These are phyloP conservation scores for Biscutella auriculata DNA, from an alignment of 441 rosid genomes.

Conservation along the genomic window DNA sequence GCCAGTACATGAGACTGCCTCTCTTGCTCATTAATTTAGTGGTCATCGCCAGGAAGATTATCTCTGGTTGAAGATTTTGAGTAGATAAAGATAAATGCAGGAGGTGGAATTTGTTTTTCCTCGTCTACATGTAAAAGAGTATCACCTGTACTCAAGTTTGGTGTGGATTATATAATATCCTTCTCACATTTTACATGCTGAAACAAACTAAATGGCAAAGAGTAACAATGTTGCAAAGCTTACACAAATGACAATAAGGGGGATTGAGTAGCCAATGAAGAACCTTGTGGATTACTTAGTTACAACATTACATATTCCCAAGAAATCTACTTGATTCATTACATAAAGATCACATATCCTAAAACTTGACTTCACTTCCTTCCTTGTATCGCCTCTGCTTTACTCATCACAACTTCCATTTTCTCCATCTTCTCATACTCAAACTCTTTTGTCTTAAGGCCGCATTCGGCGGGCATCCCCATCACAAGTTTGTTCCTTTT, in stretches of 20 bases:
- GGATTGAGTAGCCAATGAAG: not conserved
- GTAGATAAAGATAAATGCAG: not conserved
- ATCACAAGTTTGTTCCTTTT: slow-evolving; percentile 33
- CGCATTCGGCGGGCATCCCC: slow-evolving; percentile 51
- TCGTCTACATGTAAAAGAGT: not conserved
- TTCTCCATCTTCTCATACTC: slow-evolving; percentile 26
- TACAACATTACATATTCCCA: not conserved
- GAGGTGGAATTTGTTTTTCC: not conserved
- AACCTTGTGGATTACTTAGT: slow-evolving; percentile 5
- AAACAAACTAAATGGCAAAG: not conserved
- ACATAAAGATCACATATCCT: slow-evolving; percentile 11
- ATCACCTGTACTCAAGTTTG: slow-evolving; percentile 6
- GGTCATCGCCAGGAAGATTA: slow-evolving; percentile 10
- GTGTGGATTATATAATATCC: slow-evolving; percentile 20
- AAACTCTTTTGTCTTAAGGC: slow-evolving; percentile 13
- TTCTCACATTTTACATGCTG: not conserved
- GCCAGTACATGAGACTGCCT: slow-evolving; percentile 26
- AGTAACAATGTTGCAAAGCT: not conserved
- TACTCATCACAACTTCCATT: slow-evolving; percentile 15
- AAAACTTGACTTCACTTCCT: slow-evolving; percentile 6
- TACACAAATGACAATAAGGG: not conserved
- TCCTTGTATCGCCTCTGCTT: not conserved
- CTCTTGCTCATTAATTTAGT: slow-evolving; percentile 19
- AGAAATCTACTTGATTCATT: slow-evolving; percentile 38
- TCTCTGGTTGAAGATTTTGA: slow-evolving; percentile 3